A percentile compares a stretch with the other conserved stretches of the same genome.
These are phyloP conservation scores for Epichloe baconii DNA, from an alignment of 2,329 filamentous ascomycete genomes.

Conservation along the genomic window DNA sequence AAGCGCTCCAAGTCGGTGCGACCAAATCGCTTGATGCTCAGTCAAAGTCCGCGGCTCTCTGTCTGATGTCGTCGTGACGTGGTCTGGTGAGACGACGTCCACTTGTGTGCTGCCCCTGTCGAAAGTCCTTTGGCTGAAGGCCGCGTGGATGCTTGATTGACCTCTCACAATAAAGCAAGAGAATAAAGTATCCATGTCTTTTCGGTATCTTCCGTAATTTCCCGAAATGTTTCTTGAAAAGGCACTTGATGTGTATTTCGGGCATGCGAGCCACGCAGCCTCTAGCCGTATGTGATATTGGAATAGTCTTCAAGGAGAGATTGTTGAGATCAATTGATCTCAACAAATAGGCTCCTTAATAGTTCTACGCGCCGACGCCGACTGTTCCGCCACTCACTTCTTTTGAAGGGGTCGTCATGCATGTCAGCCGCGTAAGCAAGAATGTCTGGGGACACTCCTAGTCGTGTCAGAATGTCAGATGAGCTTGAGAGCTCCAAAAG, in stretches of 20 bases:
- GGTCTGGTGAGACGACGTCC: neutral
- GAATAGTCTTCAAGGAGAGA: no score
- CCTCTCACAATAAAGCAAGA: no score
- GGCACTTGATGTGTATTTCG: neutral
- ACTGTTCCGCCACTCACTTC: neutral
- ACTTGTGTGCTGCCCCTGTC: neutral
- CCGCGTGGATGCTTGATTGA: no score
- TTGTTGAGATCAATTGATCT: no score
- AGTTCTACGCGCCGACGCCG: neutral
- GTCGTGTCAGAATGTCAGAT: no score
- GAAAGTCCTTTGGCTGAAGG: neutral
- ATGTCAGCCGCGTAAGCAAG: neutral
- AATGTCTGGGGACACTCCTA: no score
- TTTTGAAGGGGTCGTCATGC: neutral
- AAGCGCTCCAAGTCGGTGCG: conserved; percentile 11
- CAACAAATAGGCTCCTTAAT: neutral
- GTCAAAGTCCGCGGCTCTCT: neutral
- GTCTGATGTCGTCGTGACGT: neutral
- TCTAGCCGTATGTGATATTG: neutral
- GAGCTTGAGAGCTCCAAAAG: no score
- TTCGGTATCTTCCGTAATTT: no score
- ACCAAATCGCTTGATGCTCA: conserved; percentile 9
- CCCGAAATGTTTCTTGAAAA: no score
- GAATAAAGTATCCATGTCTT: no score
- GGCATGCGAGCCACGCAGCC: neutral